Conservation (phyloP, 225 moss, liverwort and hornwort genomes). For the Lunularia cruciata region DNA sequence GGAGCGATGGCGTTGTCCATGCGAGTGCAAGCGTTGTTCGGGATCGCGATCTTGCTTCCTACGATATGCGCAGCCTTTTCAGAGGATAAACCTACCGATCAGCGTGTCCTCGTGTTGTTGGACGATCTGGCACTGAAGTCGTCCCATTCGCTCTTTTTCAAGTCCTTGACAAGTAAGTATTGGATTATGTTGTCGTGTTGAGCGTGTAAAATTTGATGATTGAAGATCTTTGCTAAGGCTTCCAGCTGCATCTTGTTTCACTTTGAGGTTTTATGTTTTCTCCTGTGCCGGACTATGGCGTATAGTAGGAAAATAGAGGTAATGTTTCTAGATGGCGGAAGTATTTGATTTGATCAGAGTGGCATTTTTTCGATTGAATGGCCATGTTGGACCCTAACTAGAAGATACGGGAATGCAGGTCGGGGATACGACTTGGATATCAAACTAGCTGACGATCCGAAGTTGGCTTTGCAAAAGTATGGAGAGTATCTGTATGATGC, state of each 20-base stretch:
- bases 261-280: too few relatives aligned
- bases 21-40: constrained; percentile 30
- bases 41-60: constrained; percentile 47
- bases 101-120: constrained; percentile 71
- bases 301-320: too few relatives aligned
- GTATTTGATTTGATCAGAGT: too few relatives aligned
- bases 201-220: neutral
- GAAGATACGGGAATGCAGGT: constrained; percentile 28
- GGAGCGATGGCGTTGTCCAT: constrained; percentile 50
- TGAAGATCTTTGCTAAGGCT: neutral
- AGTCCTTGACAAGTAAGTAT: constrained; percentile 53
- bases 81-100: constrained; percentile 73
- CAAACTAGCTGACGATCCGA: constrained; percentile 79
- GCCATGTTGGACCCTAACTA: too few relatives aligned
- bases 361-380: too few relatives aligned
- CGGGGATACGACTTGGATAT: constrained; percentile 83
- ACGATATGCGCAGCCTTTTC: constrained; percentile 56
- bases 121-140: constrained; percentile 68
- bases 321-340: too few relatives aligned
- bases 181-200: neutral
- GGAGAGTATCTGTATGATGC: constrained; percentile 89
- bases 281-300: too few relatives aligned
- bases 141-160: constrained; percentile 83
- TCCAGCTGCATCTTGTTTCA: too few relatives aligned
- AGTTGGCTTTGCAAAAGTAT: constrained; percentile 70